Percentiles rank a stretch among this genome's conserved stretches.
phyloP scores from a whole-genome alignment of 192 early-diverging fungal genomes.

The Coemansia sp. region DNA sequence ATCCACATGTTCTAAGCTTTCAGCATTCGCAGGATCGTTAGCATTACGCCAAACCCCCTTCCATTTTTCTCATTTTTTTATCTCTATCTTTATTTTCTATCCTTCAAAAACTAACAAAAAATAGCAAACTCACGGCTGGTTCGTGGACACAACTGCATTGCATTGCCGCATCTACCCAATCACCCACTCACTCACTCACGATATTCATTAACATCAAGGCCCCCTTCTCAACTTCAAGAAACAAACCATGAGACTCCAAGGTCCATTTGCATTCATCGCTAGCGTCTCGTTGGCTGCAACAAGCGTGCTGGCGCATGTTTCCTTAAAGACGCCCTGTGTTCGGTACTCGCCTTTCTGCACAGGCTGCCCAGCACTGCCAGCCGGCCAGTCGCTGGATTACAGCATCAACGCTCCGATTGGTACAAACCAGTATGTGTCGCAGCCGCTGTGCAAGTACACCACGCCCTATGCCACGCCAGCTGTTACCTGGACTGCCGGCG shows the following conservation, averaged over 20 bases:
- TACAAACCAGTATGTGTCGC: conserved; percentile 28
- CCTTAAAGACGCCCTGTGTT: conserved; percentile 38
- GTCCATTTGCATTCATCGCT: not conserved
- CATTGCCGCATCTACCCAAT: not conserved
- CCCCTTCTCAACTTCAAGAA: not conserved
- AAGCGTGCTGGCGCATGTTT: conserved; percentile 25
- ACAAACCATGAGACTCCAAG: not conserved
- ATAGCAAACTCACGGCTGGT: not conserved
- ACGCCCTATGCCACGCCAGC: conserved; percentile 40
- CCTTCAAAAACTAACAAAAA: not conserved
- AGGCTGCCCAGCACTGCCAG: conserved; percentile 33
- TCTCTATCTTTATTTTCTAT: not conserved
- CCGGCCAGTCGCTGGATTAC: conserved; percentile 37
- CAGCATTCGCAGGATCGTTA: not conserved
- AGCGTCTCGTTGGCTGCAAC: conserved; percentile 14
- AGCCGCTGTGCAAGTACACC: conserved; percentile 50
- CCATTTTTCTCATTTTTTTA: too few species aligned
- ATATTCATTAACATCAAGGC: too few species aligned
- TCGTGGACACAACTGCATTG: not conserved
- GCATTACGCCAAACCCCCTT: too few species aligned
- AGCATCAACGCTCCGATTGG: conserved; percentile 49
- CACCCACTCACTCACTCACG: not conserved
- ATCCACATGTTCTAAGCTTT: not conserved
- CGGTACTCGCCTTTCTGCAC: conserved; percentile 49
- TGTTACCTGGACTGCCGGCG: conserved; percentile 54